Conservation (phyloP, 257 asterid species). For the Ligustrum vulgare region DNA sequence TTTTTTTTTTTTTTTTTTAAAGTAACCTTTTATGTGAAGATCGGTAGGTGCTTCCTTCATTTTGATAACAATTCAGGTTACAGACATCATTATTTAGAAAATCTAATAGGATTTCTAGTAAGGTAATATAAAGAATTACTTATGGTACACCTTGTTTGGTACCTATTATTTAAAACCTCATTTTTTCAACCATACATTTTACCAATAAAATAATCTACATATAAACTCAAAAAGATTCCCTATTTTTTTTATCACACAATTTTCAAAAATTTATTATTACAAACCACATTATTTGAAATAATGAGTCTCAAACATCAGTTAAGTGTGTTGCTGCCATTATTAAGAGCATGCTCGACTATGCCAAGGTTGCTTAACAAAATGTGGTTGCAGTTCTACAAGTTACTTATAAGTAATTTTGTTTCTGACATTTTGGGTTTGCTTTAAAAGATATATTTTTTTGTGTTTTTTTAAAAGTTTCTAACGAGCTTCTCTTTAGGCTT, state of each 20-base stretch:
- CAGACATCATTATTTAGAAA: neutral
- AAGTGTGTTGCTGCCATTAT: neutral
- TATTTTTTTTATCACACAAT: too few species aligned
- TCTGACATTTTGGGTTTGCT: neutral
- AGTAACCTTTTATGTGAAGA: slow-evolving; percentile 1
- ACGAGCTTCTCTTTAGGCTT: neutral
- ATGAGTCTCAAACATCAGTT: neutral
- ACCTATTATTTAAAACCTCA: too few species aligned
- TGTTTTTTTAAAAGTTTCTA: neutral
- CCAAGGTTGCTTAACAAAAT: neutral
- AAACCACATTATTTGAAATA: too few species aligned
- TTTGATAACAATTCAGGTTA: neutral
- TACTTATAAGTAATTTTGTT: too few species aligned
- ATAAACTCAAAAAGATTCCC: too few species aligned
- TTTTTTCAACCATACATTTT: too few species aligned
- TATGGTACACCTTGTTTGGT: neutral
- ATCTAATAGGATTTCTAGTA: neutral
- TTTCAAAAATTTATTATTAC: too few species aligned
- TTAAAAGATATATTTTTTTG: neutral
- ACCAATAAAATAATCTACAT: too few species aligned
- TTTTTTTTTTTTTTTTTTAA: neutral
- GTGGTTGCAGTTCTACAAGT: too few species aligned
- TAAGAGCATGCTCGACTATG: neutral
- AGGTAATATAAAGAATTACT: neutral
- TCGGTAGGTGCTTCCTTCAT: neutral